Evolutionary conservation across 371 early-diverging fungal genomes (phyloP).

Genomic region (Batrachochytrium dendrobatidis): DNA sequence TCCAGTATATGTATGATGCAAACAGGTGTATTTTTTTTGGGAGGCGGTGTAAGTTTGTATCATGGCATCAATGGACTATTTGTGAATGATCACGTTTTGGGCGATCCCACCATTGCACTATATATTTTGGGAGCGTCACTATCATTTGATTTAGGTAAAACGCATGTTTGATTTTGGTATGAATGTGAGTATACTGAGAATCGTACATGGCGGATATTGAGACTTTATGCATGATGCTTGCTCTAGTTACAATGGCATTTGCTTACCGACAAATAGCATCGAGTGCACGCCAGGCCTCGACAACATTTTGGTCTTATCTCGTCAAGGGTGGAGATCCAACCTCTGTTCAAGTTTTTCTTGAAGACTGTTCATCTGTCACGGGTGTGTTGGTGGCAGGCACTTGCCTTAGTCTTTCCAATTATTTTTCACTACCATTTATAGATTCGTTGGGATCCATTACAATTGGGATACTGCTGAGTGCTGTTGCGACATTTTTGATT

Average conservation of each 20-base stretch:
- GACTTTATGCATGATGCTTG: not conserved
- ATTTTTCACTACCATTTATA: conserved; percentile 22
- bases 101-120: conserved; percentile 30
- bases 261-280: conserved; percentile 27
- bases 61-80: conserved; percentile 38
- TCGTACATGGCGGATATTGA: not conserved
- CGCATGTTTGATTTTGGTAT: not conserved
- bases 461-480: conserved; percentile 32
- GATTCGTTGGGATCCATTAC: conserved; percentile 35
- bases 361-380: conserved; percentile 33
- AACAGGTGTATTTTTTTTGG: conserved; percentile 40
- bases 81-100: conserved; percentile 21
- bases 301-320: conserved; percentile 23
- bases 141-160: conserved; percentile 31
- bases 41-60: conserved; percentile 38
- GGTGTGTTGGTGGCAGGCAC: conserved; percentile 35
- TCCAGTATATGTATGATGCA: conserved; percentile 1
- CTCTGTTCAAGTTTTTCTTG: conserved; percentile 35
- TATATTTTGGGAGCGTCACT: conserved; percentile 31
- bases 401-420: conserved; percentile 26
- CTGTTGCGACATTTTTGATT: conserved; percentile 33
- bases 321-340: conserved; percentile 33
- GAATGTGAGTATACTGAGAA: not conserved
- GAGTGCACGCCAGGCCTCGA: conserved; percentile 23
- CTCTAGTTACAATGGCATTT: conserved; percentile 27